Evolutionary conservation across 768 basidiomycete species (phyloP), one percentile per base, ranked within the genome.

Genomic region (Suillus bovinus): DNA sequence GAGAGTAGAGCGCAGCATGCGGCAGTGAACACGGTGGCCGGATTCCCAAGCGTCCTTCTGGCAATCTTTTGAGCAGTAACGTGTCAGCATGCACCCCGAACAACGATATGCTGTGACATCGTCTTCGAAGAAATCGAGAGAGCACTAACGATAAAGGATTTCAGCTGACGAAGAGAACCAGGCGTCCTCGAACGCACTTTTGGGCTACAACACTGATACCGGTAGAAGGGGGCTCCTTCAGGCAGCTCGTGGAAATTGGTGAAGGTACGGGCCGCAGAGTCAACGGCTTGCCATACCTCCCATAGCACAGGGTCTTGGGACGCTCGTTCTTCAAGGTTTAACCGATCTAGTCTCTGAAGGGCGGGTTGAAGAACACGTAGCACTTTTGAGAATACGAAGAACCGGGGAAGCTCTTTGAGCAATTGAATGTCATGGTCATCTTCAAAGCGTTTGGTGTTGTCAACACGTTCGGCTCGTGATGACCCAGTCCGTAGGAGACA

Each of bases 351-450:
- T 56, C 59, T 60, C 22, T 58, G 34, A 29, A 60, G 49, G 34
- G 59, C 47, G 8, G 47, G 47, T 16, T 36, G 27, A 56, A 60
- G 59, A 58, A 34, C 22, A 8, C 34, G 50, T 22, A 60, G 34
- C 34, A 60, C 59, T 60, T 53, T 56, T 42, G 31, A 31, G 49
- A 41, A 57, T 4, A 36, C 53, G 33, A 57, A 46, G 57, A 34
- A 64, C 33, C 36, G 33, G 9, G 49, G 41, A 29, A 36, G 50
- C 10, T 62, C 60, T 31, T 62, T 61, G 24, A 62, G 38, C 22
- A 61, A 33, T 20, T 62, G 50, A 24, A 60, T 38, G 34, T 60
- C 59, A 11, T 57, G 36, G 54, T 60, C 53, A 56, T 60, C 50
- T 6, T 58, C 55, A 39, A 56, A 56, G 54, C 59, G 59, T n/a